Evolutionary conservation across 1,284 basidiomycete genomes (phyloP).

Genomic region (Ustilago cynodontis): DNA sequence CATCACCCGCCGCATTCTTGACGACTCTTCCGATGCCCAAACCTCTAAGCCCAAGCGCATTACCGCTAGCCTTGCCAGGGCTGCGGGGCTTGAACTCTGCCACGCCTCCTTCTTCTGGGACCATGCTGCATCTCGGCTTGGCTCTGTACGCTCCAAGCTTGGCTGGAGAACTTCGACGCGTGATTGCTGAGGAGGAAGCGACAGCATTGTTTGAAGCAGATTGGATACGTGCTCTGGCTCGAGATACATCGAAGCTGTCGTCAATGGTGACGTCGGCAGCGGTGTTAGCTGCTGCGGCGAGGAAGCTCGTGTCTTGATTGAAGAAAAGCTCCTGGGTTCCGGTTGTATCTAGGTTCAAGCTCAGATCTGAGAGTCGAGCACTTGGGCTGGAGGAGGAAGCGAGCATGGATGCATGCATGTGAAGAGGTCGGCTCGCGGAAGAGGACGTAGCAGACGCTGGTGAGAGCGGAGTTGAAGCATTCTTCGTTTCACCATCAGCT

Average conservation of each 20-base stretch:
- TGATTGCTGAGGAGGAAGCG: background rate
- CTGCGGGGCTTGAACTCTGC: slow-evolving; percentile 22
- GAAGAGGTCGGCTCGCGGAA: slow-evolving; percentile 5
- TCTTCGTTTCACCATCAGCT: background rate
- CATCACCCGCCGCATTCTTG: slow-evolving; percentile 47
- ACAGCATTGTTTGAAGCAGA: slow-evolving; percentile 8
- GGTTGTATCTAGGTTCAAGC: slow-evolving; percentile 28
- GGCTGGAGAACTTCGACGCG: slow-evolving; percentile 26
- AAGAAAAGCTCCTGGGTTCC: slow-evolving; percentile 35
- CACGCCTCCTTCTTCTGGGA: slow-evolving; percentile 25
- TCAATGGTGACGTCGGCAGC: slow-evolving; percentile 48
- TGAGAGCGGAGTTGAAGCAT: slow-evolving; percentile 31
- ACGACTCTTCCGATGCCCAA: slow-evolving; percentile 35
- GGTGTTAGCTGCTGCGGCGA: slow-evolving; percentile 28
- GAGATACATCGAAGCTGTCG: slow-evolving; percentile 47
- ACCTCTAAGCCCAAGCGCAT: slow-evolving; percentile 13
- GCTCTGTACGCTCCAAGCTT: slow-evolving; percentile 19
- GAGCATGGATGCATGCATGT: slow-evolving; percentile 22
- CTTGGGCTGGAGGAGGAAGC: slow-evolving; percentile 29
- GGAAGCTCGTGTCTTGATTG: slow-evolving; percentile 39
- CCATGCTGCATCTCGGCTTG: slow-evolving; percentile 39
- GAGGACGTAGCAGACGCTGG: slow-evolving; percentile 13
- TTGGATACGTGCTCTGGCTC: slow-evolving; percentile 27
- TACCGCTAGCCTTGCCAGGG: slow-evolving; percentile 7
- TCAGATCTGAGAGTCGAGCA: slow-evolving; percentile 41